A percentile compares a stretch with the other conserved stretches of the same genome.
Conservation (phyloP, 495 filamentous ascomycete genomes). For the Penicillium bovifimosum region DNA sequence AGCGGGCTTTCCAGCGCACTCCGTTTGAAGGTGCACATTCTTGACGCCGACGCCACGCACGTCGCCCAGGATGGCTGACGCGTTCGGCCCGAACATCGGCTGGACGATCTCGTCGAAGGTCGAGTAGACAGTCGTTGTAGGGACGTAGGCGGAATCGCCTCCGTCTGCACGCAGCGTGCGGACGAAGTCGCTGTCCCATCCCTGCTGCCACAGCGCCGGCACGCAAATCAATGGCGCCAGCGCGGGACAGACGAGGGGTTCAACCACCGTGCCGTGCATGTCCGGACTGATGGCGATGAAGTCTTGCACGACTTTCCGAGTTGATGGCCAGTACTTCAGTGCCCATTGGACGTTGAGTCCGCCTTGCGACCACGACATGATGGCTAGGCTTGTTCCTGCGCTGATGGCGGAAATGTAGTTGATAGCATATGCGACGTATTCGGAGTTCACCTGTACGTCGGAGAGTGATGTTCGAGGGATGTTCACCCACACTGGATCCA, state of each 20-base stretch:
- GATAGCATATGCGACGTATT: conserved; percentile 39
- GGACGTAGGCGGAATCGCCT: conserved; percentile 46
- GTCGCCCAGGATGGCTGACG: conserved; percentile 38
- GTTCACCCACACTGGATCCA: conserved; percentile 48
- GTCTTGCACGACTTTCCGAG: conserved; percentile 28
- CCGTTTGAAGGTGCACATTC: conserved; percentile 40
- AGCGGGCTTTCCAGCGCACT: conserved; percentile 31
- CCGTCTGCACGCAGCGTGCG: conserved; percentile 28
- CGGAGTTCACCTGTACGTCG: conserved; percentile 41
- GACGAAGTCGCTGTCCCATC: conserved; percentile 37
- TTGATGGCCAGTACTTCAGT: conserved; percentile 50
- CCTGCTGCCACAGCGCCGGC: conserved; percentile 39
- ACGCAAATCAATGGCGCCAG: conserved; percentile 20
- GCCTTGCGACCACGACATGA: conserved; percentile 49
- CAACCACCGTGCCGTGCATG: conserved; percentile 40
- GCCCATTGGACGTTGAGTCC: conserved; percentile 45
- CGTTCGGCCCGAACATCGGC: conserved; percentile 35
- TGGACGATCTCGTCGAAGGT: conserved; percentile 43
- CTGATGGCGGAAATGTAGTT: conserved; percentile 37
- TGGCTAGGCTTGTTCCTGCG: conserved; percentile 24
- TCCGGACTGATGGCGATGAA: conserved; percentile 41
- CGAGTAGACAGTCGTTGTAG: conserved; percentile 45
- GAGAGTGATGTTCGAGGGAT: conserved; percentile 34
- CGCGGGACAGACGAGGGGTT: conserved; percentile 22
- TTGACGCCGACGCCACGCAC: conserved; percentile 34